Conservation (phyloP, 179 eudicot genomes). For the Drosera spatulata region DNA sequence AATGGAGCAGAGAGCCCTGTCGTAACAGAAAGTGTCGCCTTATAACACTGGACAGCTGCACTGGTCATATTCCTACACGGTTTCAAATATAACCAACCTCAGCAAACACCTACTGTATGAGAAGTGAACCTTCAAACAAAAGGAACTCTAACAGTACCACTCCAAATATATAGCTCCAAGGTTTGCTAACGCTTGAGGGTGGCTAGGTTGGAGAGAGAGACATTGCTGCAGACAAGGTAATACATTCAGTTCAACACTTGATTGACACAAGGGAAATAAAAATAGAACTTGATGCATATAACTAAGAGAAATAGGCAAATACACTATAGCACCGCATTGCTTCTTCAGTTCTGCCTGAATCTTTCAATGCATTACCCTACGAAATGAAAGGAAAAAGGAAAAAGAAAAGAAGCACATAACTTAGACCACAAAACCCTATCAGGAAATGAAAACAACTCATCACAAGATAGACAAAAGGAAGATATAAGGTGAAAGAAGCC, state of each 20-base stretch:
- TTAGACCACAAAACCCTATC: neutral
- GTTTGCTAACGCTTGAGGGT: conserved; percentile 94
- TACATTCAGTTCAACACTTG: conserved; percentile 6
- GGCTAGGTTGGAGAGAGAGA: conserved; percentile 76
- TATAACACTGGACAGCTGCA: conserved; percentile 87
- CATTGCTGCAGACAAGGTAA: conserved; percentile 60
- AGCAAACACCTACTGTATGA: conserved; percentile 1
- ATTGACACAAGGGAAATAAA: neutral
- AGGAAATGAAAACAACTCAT: neutral
- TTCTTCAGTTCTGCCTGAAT: conserved; percentile 80
- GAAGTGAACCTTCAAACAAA: neutral
- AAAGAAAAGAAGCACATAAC: conserved; percentile 1
- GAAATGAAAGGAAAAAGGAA: conserved; percentile 1
- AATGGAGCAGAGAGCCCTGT: conserved; percentile 96
- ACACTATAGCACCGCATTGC: conserved; percentile 81
- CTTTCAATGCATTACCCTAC: conserved; percentile 96
- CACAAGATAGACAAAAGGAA: neutral
- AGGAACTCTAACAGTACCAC: conserved; percentile 34
- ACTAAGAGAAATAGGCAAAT: conserved; percentile 14
- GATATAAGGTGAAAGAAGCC: neutral
- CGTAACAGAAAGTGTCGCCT: conserved; percentile 81
- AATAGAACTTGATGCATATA: neutral
- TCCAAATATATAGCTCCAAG: conserved; percentile 98
- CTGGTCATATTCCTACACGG: conserved; percentile 75
- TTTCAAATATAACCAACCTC: conserved; percentile 5